Percentiles rank a stretch among this genome's conserved stretches.
Conservation (phyloP, 192 early-diverging fungal species). For the Podila minutissima region DNA sequence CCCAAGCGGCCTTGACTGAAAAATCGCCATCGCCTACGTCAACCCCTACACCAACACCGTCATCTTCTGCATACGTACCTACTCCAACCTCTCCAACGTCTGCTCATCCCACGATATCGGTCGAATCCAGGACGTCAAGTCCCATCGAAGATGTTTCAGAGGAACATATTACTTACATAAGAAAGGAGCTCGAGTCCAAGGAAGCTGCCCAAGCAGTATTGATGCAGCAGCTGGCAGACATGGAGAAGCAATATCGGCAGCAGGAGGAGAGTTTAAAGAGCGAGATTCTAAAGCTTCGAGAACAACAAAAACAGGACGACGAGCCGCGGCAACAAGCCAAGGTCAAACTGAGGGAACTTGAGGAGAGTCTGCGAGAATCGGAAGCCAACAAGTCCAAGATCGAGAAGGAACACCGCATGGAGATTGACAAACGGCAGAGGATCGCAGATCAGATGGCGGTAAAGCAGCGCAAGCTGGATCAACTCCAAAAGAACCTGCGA, state of each 20-base stretch:
- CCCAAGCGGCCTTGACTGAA: background rate
- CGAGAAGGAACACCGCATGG: conserved; percentile 44
- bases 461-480: conserved; percentile 20
- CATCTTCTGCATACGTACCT: background rate
- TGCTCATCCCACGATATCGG: background rate
- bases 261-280: conserved; percentile 30
- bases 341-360: conserved; percentile 31
- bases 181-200: conserved; percentile 24
- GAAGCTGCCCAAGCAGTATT: conserved; percentile 23
- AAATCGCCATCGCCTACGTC: background rate
- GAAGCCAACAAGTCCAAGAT: conserved; percentile 39
- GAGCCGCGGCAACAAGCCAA: conserved; percentile 50
- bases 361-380: conserved; percentile 36
- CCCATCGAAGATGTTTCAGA: conserved; percentile 10
- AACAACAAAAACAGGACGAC: conserved; percentile 46
- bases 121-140: background rate
- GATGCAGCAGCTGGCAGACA: conserved; percentile 33
- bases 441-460: conserved; percentile 23
- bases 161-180: conserved; percentile 24
- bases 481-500: conserved; percentile 18
- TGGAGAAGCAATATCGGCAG: conserved; percentile 28
- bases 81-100: background rate
- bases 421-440: conserved; percentile 34
- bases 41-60: background rate
- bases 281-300: conserved; percentile 27